phyloP scores from a whole-genome alignment of 257 asterid species.

The Schizonepeta tenuifolia region DNA sequence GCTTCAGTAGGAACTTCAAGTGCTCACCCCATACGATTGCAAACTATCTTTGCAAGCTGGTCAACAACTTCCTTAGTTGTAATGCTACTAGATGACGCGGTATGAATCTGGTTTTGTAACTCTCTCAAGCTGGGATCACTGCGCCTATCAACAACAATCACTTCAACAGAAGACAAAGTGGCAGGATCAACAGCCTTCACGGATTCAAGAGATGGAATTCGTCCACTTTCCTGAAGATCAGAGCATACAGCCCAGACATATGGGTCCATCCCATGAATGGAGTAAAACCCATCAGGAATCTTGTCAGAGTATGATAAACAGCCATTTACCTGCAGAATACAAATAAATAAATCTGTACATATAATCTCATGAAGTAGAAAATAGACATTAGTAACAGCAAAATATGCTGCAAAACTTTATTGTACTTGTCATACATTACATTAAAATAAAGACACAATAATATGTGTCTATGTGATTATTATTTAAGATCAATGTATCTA shows the following conservation, averaged over 20 bases:
- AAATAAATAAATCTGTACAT: slow-evolving; percentile 11
- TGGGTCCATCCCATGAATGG: slow-evolving; percentile 85
- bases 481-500: neutral
- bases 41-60: slow-evolving; percentile 81
- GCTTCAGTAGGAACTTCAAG: slow-evolving; percentile 32
- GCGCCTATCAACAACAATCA: slow-evolving; percentile 63
- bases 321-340: slow-evolving; percentile 73
- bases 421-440: neutral
- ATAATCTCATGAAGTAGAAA: neutral
- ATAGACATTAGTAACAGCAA: slow-evolving; percentile 3
- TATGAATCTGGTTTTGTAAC: slow-evolving; percentile 63
- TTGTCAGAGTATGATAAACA: slow-evolving; percentile 82
- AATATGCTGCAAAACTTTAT: neutral
- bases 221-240: slow-evolving; percentile 80
- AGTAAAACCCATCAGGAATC: slow-evolving; percentile 82
- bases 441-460: slow-evolving; percentile 9
- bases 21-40: slow-evolving; percentile 81
- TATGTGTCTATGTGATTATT: neutral
- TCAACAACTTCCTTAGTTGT: slow-evolving; percentile 78
- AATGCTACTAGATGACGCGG: slow-evolving; percentile 58
- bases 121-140: slow-evolving; percentile 74
- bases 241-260: slow-evolving; percentile 83
- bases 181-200: slow-evolving; percentile 67
- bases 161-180: slow-evolving; percentile 58
- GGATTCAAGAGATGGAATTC: slow-evolving; percentile 85